These are phyloP conservation scores for Bruguiera hainesii DNA, from an alignment of 441 rosid genomes.

Conservation along the genomic window DNA sequence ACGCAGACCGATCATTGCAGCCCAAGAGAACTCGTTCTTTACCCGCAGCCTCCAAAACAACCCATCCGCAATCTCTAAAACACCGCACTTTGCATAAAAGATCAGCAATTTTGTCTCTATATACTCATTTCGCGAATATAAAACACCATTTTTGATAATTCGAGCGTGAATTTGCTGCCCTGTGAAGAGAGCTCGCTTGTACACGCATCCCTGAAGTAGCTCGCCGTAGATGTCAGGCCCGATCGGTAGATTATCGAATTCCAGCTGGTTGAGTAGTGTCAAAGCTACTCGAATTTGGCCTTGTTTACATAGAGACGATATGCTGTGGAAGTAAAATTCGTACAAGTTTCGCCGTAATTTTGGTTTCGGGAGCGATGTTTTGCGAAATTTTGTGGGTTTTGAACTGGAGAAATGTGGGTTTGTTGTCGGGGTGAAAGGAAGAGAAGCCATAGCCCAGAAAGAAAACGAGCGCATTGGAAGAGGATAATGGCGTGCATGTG, in stretches of 20 bases:
- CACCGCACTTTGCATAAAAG: constrained; percentile 64
- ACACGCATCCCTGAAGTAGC: constrained; percentile 71
- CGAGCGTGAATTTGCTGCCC: constrained; percentile 83
- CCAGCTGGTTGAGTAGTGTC: constrained; percentile 51
- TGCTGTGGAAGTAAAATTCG: constrained; percentile 43
- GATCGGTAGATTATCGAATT: constrained; percentile 24
- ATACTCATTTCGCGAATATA: constrained; percentile 51
- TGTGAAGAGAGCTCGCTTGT: constrained; percentile 43
- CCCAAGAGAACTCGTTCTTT: constrained; percentile 77
- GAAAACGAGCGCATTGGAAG: background rate
- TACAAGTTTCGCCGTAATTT: constrained; percentile 10
- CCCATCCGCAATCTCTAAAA: constrained; percentile 37
- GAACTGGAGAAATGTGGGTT: constrained; percentile 22
- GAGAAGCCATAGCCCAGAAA: constrained; percentile 58
- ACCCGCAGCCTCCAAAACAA: constrained; percentile 44
- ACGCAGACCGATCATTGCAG: constrained; percentile 69
- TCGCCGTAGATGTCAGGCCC: constrained; percentile 70
- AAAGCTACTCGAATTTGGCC: constrained; percentile 59
- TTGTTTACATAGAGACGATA: constrained; percentile 52
- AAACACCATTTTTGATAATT: constrained; percentile 57
- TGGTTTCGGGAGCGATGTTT: constrained; percentile 12
- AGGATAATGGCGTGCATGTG: background rate
- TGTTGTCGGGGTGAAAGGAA: constrained; percentile 34
- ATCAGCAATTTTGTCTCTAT: constrained; percentile 63
- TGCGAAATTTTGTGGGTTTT: constrained; percentile 15